Base-by-base conservation (phyloP, 805 yeast species). In the Candida alai region DNA sequence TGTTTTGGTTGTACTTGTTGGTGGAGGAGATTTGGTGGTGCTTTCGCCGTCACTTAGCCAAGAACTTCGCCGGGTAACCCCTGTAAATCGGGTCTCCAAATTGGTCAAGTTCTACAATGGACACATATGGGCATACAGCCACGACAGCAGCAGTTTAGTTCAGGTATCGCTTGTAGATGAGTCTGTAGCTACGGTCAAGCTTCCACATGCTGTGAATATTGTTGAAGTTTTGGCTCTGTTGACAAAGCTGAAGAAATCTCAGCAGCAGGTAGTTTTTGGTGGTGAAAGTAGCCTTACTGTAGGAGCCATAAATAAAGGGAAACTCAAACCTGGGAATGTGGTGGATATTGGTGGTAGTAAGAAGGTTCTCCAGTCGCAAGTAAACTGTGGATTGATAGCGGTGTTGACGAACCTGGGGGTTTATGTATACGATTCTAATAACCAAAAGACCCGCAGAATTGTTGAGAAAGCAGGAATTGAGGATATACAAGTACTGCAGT, bases 11-110 rank as follows among this genome's bases (percentile, higher is more conserved):
- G 34, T 33, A 4, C 13, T n/a, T 24, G 19, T 14, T 11, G 8
- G 16, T 6, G n/a, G 8, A 10, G 34, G 34, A 21, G 27, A 30
- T n/a, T 30, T 30, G 12, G n/a, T 30, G 6, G 16, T 22, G 9
- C 12, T 30, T 7, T 22, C 34, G 7, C 34, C 34, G 17, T 30
- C 13, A n/a, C 34, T 30, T 14, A 22, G 17, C 18, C 11, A 21
- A 16, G 12, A 11, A 14, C 16, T 30, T 13, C 16, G 17, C 11
- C 24, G 20, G 11, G 10, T n/a, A 7, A 10, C 17, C 4, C 11
- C 23, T 12, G 17, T 15, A 12, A 19, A 6, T 5, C 7, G 16
- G 12, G 18, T 14, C 5, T 12, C 32, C 5, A 22, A 24, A 19
- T 26, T 31, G 10, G 16, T 31, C 8, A 23, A 24, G 15, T 15